These are phyloP conservation scores for Biancaea sappan DNA, from an alignment of 306 rosid species.

Conservation along the genomic window DNA sequence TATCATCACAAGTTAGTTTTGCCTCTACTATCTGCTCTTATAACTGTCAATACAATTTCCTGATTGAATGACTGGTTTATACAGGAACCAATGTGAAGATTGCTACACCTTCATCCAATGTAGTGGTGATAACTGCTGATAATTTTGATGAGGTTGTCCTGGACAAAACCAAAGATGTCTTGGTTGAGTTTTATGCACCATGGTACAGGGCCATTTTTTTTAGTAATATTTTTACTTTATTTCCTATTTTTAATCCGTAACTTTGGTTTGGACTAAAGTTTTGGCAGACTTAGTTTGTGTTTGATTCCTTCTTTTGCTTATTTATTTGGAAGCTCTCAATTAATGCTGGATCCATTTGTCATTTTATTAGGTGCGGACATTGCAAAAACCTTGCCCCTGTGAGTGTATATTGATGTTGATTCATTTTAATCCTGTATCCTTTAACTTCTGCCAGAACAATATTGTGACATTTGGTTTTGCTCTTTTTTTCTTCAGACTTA, in stretches of 20 bases:
- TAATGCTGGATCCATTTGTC: slow-evolving; percentile 28
- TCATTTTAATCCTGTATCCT: slow-evolving; percentile 19
- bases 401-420: slow-evolving; percentile 40
- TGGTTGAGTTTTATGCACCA: slow-evolving; percentile 99
- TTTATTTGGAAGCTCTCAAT: slow-evolving; percentile 9
- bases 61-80: slow-evolving; percentile 31
- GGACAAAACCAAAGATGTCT: slow-evolving; percentile 83
- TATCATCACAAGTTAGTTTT: slow-evolving; percentile 14
- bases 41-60: slow-evolving; percentile 20
- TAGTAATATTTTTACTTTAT: slow-evolving; percentile 1
- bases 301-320: background rate
- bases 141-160: slow-evolving; percentile 78
- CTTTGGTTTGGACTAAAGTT: background rate
- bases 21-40: slow-evolving; percentile 1
- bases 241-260: background rate
- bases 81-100: slow-evolving; percentile 94
- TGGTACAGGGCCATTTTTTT: slow-evolving; percentile 54
- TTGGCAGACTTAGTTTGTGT: background rate
- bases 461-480: slow-evolving; percentile 25
- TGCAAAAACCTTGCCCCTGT: slow-evolving; percentile 99
- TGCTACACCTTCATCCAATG: slow-evolving; percentile 74
- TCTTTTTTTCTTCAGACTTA: slow-evolving; percentile 56
- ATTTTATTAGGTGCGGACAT: slow-evolving; percentile 90
- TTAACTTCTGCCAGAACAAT: slow-evolving; percentile 18
- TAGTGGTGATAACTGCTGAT: slow-evolving; percentile 70